Evolutionary conservation across 345 rosid genomes (phyloP).

Genomic region (Carallia brachiata): DNA sequence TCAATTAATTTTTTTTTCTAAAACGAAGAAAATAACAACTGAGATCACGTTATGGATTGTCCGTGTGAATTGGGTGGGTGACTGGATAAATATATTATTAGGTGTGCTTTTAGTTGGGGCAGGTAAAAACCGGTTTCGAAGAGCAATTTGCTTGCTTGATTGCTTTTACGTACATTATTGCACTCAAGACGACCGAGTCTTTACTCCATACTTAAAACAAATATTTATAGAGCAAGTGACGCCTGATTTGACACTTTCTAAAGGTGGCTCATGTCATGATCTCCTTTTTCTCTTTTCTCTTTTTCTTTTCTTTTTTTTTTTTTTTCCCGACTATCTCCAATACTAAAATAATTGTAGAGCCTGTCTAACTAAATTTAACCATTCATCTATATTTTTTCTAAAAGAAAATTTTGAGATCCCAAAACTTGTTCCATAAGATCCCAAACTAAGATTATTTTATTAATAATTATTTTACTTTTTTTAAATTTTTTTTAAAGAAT

Average conservation of each 20-base stretch:
- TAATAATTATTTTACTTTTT: no score
- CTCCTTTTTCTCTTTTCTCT: no score
- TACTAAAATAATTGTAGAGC: no score
- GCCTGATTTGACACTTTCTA: neutral
- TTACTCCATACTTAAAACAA: neutral
- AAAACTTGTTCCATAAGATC: no score
- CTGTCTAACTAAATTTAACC: no score
- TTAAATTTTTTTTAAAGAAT: no score
- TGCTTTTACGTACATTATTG: neutral
- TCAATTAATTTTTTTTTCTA: no score
- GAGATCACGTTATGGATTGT: constrained; percentile 11
- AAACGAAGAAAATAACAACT: neutral
- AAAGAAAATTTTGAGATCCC: no score
- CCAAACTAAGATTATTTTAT: no score
- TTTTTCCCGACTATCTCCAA: no score
- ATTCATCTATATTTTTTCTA: no score
- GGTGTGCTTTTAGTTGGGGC: constrained; percentile 48
- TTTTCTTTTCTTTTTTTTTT: no score
- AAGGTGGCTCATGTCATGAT: neutral
- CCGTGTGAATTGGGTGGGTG: constrained; percentile 11
- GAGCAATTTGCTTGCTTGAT: constrained; percentile 1
- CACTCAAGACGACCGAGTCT: neutral
- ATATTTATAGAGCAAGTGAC: neutral
- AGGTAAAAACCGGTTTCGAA: constrained; percentile 35
- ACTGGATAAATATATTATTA: constrained; percentile 13